These are phyloP conservation scores for Vanrija humicola DNA, from an alignment of 1,284 basidiomycete genomes.

Conservation along the genomic window DNA sequence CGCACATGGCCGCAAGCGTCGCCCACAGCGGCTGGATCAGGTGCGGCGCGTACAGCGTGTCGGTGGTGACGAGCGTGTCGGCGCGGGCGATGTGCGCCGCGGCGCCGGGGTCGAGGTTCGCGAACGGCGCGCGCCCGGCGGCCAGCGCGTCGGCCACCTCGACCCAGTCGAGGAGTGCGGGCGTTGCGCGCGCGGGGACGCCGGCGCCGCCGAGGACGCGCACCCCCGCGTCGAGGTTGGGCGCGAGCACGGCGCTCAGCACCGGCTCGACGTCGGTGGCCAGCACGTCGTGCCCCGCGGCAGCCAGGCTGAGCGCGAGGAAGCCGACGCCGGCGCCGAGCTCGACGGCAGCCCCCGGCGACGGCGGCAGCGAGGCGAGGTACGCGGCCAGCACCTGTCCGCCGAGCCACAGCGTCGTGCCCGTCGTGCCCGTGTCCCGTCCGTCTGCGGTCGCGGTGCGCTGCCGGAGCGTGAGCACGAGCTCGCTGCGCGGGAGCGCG, in stretches of 20 bases:
- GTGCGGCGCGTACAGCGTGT: slow-evolving; percentile 69
- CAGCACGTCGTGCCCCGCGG: slow-evolving; percentile 69
- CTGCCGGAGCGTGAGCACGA: slow-evolving; percentile 22
- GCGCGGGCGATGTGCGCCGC: slow-evolving; percentile 42
- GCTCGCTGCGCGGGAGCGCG: slow-evolving; percentile 50
- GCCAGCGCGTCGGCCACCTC: not conserved
- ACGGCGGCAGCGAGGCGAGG: slow-evolving; percentile 50
- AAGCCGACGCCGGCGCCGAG: slow-evolving; percentile 79
- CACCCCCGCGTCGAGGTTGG: slow-evolving; percentile 60
- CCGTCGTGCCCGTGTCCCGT: slow-evolving; percentile 59
- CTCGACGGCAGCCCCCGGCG: slow-evolving; percentile 57
- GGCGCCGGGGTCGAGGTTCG: not conserved
- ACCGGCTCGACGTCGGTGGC: slow-evolving; percentile 74
- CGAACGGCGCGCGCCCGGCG: not conserved
- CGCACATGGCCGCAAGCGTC: not conserved
- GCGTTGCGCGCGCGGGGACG: slow-evolving; percentile 48
- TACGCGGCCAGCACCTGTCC: slow-evolving; percentile 69
- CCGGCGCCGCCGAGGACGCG: slow-evolving; percentile 43
- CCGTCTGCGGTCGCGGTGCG: slow-evolving; percentile 17
- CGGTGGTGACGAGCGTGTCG: slow-evolving; percentile 77
- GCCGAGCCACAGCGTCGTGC: slow-evolving; percentile 83
- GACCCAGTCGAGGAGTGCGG: slow-evolving; percentile 61
- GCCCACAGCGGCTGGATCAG: slow-evolving; percentile 68
- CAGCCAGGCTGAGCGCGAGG: slow-evolving; percentile 64
- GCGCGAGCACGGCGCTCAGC: slow-evolving; percentile 61